Evolutionary conservation across 1,284 basidiomycete species (phyloP), one percentile per base, ranked within the genome.

Genomic region (Xerocomus nothofagi): DNA sequence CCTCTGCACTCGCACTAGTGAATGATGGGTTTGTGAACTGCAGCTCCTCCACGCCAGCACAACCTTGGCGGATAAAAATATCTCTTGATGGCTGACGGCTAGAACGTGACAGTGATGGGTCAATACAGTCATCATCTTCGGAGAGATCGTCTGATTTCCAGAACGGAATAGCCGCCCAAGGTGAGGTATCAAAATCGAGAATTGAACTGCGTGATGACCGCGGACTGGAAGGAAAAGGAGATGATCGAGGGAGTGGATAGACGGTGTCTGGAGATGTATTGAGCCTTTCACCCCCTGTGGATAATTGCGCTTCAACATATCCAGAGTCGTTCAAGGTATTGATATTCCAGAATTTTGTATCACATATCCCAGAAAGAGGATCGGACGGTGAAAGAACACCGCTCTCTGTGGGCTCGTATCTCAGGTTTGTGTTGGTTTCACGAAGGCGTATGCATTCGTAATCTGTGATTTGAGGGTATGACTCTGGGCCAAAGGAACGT

Each of bases 121-220:
- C 34, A 4, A 43, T 9, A 32, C 8, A 34, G 24, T 29, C 29
- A 10, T 30, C 7, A 27, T 44, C 38, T 31, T 34, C 42, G 18
- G 14, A 39, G 34, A 18, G 26, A n/a, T 23, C n/a, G 6, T 44
- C 34, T 20, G 26, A 47, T 26, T 23, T 45, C 24, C 30, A 29
- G 5, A 41, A 42, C 12, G 7, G 41, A 44, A 39, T 43, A 14
- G 44, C 21, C 17, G 31, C 33, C 21, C 17, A 44, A 27, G 54
- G 59, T 1, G 67, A 68, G 17, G 59, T 61, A 17, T 65, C 65
- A 11, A 68, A 46, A 17, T 59, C 26, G 10, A 68, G 50, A 34
- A 65, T 55, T 2, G 41, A 48, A 36, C 49, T 30, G n/a, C 59
- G 34, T 17, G 60, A 55, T 18, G 44, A 41, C 26, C 39, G 53